These are phyloP conservation scores for Chlorella vulgaris DNA, from an alignment of 139 green algal genomes.

Conservation along the genomic window DNA sequence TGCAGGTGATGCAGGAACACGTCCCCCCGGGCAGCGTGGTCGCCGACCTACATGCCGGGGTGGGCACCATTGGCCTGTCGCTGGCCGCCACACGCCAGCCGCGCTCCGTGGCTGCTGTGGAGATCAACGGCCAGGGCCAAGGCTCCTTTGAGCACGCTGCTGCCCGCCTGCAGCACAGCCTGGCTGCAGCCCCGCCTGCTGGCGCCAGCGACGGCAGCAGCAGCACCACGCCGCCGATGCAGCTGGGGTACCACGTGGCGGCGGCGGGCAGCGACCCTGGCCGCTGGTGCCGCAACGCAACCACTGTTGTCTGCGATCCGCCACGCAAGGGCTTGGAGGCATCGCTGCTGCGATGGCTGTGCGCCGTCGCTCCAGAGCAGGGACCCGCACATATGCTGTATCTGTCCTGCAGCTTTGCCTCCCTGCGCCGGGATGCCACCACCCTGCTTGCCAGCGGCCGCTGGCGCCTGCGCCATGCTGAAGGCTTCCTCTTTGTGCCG, in stretches of 20 bases:
- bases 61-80: constrained; percentile 79
- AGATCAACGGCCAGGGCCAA: constrained; percentile 64
- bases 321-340: constrained; percentile 76
- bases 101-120: constrained; percentile 54
- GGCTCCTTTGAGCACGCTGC: constrained; percentile 47
- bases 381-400: constrained; percentile 82
- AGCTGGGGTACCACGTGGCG: constrained; percentile 53
- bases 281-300: constrained; percentile 51
- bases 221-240: background rate
- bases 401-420: constrained; percentile 77
- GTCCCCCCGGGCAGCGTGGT: constrained; percentile 51
- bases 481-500: constrained; percentile 72
- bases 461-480: constrained; percentile 51
- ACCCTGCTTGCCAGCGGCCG: constrained; percentile 50
- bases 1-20: constrained; percentile 45
- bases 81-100: constrained; percentile 47
- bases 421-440: constrained; percentile 55
- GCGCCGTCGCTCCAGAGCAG: background rate
- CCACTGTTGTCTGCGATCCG: constrained; percentile 79
- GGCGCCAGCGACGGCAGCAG: constrained; percentile 5
- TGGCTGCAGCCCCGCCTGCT: background rate
- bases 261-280: constrained; percentile 48
- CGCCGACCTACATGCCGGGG: constrained; percentile 76
- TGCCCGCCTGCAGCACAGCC: constrained; percentile 7
- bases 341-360: constrained; percentile 55